A percentile compares a stretch with the other conserved stretches of the same genome.
Evolutionary conservation across 2,329 filamentous ascomycete species (phyloP).

Genomic region (Escovopsis sp.): DNA sequence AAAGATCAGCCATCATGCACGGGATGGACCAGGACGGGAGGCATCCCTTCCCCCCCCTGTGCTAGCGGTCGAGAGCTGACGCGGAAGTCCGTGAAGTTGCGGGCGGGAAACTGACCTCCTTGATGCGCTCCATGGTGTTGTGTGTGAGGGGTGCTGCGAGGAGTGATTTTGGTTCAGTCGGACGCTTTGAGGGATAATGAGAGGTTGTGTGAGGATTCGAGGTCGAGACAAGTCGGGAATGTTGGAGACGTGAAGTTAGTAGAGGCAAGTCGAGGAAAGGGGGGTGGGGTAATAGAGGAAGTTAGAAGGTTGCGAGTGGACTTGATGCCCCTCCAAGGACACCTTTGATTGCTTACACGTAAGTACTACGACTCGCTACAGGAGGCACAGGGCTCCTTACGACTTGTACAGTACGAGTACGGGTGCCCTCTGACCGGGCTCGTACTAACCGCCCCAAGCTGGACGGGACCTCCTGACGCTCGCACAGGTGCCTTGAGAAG

Average conservation of each 20-base stretch:
- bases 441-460: too few relatives aligned
- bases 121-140: constrained; percentile 68
- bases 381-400: too few relatives aligned
- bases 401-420: too few relatives aligned
- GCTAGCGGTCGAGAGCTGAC: constrained; percentile 12
- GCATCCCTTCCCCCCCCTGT: background rate
- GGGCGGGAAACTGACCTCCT: constrained; percentile 51
- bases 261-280: constrained; percentile 15
- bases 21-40: background rate
- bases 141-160: constrained; percentile 13
- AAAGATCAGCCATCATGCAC: constrained; percentile 5
- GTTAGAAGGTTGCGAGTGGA: constrained; percentile 5
- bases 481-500: background rate
- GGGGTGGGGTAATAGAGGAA: constrained; percentile 14
- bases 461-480: background rate
- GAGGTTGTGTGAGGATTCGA: constrained; percentile 3
- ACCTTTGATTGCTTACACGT: background rate
- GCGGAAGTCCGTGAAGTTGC: constrained; percentile 12
- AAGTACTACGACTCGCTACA: too few relatives aligned
- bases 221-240: constrained; percentile 15
- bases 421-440: too few relatives aligned
- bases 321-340: constrained; percentile 21
- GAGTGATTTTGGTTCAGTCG: constrained; percentile 6
- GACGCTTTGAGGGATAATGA: background rate
- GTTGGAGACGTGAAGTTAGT: constrained; percentile 15